A percentile compares a stretch with the other conserved stretches of the same genome.
phyloP scores from a whole-genome alignment of 179 eudicot species.

The Camellia oleifera region DNA sequence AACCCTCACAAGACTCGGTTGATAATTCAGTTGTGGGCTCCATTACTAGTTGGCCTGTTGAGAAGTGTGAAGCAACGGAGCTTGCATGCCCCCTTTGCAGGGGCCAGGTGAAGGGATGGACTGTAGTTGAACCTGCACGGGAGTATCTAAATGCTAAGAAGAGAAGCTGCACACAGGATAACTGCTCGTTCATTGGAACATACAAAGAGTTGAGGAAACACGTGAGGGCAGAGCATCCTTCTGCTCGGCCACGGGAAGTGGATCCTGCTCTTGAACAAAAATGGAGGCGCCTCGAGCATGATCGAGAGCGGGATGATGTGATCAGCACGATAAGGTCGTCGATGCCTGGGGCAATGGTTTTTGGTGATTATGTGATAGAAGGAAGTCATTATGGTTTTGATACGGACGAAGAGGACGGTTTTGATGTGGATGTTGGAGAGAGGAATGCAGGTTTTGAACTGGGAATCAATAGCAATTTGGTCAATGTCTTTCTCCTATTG shows the following conservation, averaged over 20 bases:
- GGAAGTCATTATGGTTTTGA: conserved; percentile 32
- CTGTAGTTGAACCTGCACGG: conserved; percentile 59
- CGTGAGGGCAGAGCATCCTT: conserved; percentile 52
- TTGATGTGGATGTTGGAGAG: conserved; percentile 21
- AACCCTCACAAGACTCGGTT: conserved; percentile 13
- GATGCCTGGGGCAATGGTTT: conserved; percentile 53
- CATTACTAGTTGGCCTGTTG: conserved; percentile 19
- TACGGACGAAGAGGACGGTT: conserved; percentile 40
- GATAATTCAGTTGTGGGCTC: conserved; percentile 14
- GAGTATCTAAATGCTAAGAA: conserved; percentile 43
- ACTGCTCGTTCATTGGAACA: conserved; percentile 46
- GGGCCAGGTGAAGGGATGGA: conserved; percentile 70
- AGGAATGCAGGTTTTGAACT: conserved; percentile 25
- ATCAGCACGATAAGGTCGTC: conserved; percentile 52
- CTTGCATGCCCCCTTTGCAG: conserved; percentile 66
- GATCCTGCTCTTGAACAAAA: conserved; percentile 53
- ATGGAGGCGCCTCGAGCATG: conserved; percentile 55
- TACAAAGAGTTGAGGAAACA: conserved; percentile 60
- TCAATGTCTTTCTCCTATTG: conserved; percentile 40
- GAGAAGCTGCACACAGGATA: conserved; percentile 55
- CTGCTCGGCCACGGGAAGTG: conserved; percentile 51
- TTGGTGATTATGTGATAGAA: conserved; percentile 68
- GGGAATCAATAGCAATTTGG: conserved; percentile 36
- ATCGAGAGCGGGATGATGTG: conserved; percentile 43
- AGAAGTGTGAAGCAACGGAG: conserved; percentile 32